Base-by-base conservation (phyloP, 139 green algal genomes). In the Coelastrella sp. region DNA sequence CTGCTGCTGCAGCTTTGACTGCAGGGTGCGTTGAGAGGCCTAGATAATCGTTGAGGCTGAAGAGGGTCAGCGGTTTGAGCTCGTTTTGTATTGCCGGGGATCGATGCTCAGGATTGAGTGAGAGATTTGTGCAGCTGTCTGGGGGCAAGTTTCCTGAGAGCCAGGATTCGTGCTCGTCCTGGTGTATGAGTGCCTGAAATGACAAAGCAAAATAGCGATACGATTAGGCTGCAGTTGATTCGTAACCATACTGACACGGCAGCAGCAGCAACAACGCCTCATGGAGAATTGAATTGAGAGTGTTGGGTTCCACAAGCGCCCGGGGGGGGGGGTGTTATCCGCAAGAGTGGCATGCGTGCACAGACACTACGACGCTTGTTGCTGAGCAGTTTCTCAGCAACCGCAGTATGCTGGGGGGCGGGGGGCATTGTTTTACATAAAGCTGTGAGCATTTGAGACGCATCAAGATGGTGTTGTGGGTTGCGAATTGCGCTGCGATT, bases 21-120 rank as follows among this genome's bases (percentile, higher is more conserved):
- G 93, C 91, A 0, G 95, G 94, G 93, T 99, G 97, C 0, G 92
- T 94, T 14, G 95, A 97, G 11, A 99, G 93, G 0, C 98, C 98
- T 54, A 99, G 82, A 89, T 99, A 99, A 89, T 99, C 98, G 88
- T 99, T 99, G 14, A 94, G 83, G 58, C 93, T 95, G 89, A 99
- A 99, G 20, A 98, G 93, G 56, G 83, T 95, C 2, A 98, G 66
- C n/a, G 54, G 90, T 14, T 80, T 58, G 54, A 96, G 56, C 75
- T 85, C 13, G 8, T 76, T 10, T 22, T 57, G 64, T 7, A n/a
- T 17, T 22, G 19, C 66, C 11, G 80, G 22, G 19, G n/a, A 57
- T 22, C n/a, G 71, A 4, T 84, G 20, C 47, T 13, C 4, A 7
- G 76, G 13, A 20, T 61, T 20, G 0, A 65, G 57, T 19, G 73